Evolutionary conservation across 2,329 filamentous ascomycete genomes (phyloP), one percentile per base, ranked within the genome.

Genomic region (Coleophoma crateriformis): DNA sequence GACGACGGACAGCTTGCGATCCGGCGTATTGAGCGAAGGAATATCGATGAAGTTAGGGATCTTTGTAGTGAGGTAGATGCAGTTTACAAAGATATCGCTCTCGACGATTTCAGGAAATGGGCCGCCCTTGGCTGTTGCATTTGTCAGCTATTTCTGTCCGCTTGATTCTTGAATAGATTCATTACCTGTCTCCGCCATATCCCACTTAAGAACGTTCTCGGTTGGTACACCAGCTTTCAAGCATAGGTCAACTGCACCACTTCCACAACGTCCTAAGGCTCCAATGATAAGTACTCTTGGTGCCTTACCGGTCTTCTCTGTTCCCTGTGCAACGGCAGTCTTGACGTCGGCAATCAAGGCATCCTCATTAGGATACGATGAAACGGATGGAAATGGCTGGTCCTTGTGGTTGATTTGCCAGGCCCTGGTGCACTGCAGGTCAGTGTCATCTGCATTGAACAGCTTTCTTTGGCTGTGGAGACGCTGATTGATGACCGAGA

Each of bases 221-320:
- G 81, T 77, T 13, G 82, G 76, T 45, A 92, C 76, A 50, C 90
- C 91, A 13, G 84, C 85, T 69, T 85, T 83, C 59, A 81, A 73
- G 67, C 87, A 88, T 51, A 92, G 75, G 60, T 95, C 87, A 35
- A 92, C 84, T 17, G 91, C 91, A 54, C 92, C 92, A 42, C 79
- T 82, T 49, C 91, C 90, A 64, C 91, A 96, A 58, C 91, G 83
- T 38, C 88, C 85, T n/a, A 87, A 75, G 2, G 81, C 89, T 55
- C 92, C 92, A 56, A 96, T 92, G 47, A 96, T 84, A 52, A 97
- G 80, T 52, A 90, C 82, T 54, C 81, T 81, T 4, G 90, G 90
- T 59, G 79, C 72, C 55, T 76, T 78, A 45, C 87, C 87, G 10
- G 76, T 76, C 64, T 87, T 83, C 63, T 80, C 80, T 62, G 80